Percentiles rank a stretch among this genome's conserved stretches.
Conservation (phyloP, 768 basidiomycete species). For the Naematelia encephala region DNA sequence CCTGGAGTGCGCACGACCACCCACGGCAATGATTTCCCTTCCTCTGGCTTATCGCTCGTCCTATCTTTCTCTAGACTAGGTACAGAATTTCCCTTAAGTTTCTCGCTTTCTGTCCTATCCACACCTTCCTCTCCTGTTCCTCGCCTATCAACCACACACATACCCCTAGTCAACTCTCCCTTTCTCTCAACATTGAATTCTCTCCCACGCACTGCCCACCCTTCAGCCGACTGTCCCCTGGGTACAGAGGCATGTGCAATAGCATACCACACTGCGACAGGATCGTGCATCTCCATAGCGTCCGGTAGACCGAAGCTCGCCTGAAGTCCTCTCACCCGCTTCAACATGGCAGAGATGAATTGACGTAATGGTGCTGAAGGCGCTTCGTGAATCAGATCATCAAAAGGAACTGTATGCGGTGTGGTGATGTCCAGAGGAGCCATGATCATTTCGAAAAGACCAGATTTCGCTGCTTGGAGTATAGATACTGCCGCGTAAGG, state of each 20-base stretch:
- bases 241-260: slow-evolving; percentile 54
- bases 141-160: slow-evolving; percentile 79
- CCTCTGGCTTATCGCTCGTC: slow-evolving; percentile 19
- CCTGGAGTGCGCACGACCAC: slow-evolving; percentile 45
- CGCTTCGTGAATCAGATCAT: slow-evolving; percentile 56
- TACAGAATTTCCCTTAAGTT: slow-evolving; percentile 12
- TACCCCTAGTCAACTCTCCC: slow-evolving; percentile 78
- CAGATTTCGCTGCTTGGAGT: slow-evolving; percentile 56
- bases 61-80: slow-evolving; percentile 22
- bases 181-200: slow-evolving; percentile 67
- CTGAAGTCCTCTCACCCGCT: slow-evolving; percentile 73
- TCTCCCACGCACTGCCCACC: slow-evolving; percentile 59
- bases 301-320: slow-evolving; percentile 69
- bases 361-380: slow-evolving; percentile 56
- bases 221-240: slow-evolving; percentile 34
- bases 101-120: slow-evolving; percentile 52
- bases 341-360: slow-evolving; percentile 72
- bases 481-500: slow-evolving; percentile 76
- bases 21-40: slow-evolving; percentile 27
- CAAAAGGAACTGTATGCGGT: slow-evolving; percentile 71
- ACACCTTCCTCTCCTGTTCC: slow-evolving; percentile 58
- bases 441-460: slow-evolving; percentile 51
- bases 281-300: slow-evolving; percentile 85
- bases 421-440: slow-evolving; percentile 81
- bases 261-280: slow-evolving; percentile 83